Evolutionary conservation across 2,329 filamentous ascomycete species (phyloP), one percentile per base, ranked within the genome.

Genomic region (Colletotrichum sp.): DNA sequence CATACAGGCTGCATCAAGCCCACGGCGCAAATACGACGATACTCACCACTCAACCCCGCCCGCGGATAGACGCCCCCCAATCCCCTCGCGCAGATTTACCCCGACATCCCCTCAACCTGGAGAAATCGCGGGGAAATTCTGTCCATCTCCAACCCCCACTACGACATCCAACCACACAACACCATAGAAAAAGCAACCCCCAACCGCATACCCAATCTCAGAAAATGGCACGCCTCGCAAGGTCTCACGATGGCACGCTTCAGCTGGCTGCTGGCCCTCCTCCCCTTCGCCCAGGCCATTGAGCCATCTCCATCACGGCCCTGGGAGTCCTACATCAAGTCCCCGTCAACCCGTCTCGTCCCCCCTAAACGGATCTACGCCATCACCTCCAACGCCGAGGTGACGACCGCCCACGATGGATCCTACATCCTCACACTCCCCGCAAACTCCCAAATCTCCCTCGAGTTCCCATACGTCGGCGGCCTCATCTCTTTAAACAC

Each of bases 381-480:
- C 63, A 18, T 77, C 68, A 72, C 72, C 8, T 72, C 72, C 4
- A 21, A 62, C 18, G 75, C 72, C 5, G 49, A 69, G 16, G 65
- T 76, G 26, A 66, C 67, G 16, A 52, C 44, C 49, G 64, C 72
- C 28, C 28, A 59, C 0, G 69, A 77, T 36, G 69, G 69, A 4
- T 69, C 26, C 24, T 76, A 69, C 49, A 12, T 72, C 15, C 49
- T 76, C 21, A 26, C 30, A 6, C 57, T 77, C 32, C 49, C 65
- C 3, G 13, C 71, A 24, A 59, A 75, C 36, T 70, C 64, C 24
- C 74, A 76, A 28, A 28, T 79, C n/a, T 78, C 78, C 4, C 75
- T 79, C 21, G 69, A 79, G 52, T 78, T 79, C 55, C 71, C 76
- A 60, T 76, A 79, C 64, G 77, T 78, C 10, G 78, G 76, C 55